Evolutionary conservation across 129 eudicot genomes (phyloP).

Genomic region (Flaveria robusta): DNA sequence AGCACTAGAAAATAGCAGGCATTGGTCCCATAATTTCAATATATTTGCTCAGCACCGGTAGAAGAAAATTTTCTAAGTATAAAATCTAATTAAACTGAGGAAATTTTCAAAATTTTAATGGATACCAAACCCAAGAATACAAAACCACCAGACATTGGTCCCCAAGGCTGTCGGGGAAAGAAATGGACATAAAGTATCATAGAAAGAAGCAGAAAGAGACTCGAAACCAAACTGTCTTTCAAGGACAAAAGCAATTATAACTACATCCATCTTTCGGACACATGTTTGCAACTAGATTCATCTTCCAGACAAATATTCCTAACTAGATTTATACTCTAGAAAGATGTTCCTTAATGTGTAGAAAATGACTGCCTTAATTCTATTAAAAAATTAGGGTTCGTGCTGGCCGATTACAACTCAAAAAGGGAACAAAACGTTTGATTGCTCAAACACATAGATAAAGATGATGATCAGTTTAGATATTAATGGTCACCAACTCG

Average conservation of each 20-base stretch:
- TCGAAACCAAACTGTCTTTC: slow-evolving; percentile 46
- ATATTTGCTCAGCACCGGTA: slow-evolving; percentile 7
- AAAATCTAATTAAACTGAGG: background rate
- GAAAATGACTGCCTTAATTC: slow-evolving; percentile 11
- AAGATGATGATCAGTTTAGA: no score
- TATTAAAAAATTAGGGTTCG: no score
- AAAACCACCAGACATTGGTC: slow-evolving; percentile 72
- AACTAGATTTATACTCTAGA: slow-evolving; percentile 18
- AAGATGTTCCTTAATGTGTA: background rate
- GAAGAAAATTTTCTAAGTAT: background rate
- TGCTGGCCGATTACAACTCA: no score
- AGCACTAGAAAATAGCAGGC: slow-evolving; percentile 23
- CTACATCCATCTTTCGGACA: slow-evolving; percentile 23
- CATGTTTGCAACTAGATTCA: slow-evolving; percentile 24
- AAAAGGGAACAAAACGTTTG: no score
- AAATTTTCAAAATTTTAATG: slow-evolving; percentile 21
- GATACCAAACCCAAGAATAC: slow-evolving; percentile 45
- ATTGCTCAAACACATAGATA: no score
- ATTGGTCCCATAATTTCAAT: slow-evolving; percentile 16
- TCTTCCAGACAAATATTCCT: slow-evolving; percentile 4
- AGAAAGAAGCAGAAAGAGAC: slow-evolving; percentile 51
- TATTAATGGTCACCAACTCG: no score
- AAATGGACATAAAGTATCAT: slow-evolving; percentile 47
- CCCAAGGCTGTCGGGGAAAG: slow-evolving; percentile 64
- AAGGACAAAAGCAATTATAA: slow-evolving; percentile 24